Evolutionary conservation across 805 yeast species (phyloP).

Genomic region (Wickerhamomyces bovis): DNA sequence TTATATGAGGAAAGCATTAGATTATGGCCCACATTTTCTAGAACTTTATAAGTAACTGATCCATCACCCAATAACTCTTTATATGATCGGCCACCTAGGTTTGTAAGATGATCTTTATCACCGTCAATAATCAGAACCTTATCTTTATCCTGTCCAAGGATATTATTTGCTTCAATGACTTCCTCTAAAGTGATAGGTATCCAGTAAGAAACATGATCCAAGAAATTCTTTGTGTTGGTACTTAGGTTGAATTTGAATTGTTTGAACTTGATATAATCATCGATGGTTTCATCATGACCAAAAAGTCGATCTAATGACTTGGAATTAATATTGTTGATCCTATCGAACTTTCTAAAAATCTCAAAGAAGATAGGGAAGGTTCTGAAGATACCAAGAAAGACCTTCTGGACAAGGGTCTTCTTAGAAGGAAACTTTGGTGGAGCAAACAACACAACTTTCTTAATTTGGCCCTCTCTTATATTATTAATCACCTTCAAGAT

Average conservation of each 20-base stretch:
- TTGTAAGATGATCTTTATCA: conserved; percentile 17
- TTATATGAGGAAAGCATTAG: conserved; percentile 14
- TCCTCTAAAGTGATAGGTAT: conserved; percentile 12
- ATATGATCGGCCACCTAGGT: conserved; percentile 17
- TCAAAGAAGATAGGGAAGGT: conserved; percentile 12
- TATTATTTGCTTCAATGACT: conserved; percentile 7
- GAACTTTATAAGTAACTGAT: conserved; percentile 10
- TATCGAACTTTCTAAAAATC: conserved; percentile 20
- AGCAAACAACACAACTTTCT: conserved; percentile 32
- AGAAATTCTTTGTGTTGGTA: conserved; percentile 16
- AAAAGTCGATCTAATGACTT: conserved; percentile 17
- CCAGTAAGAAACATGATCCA: conserved; percentile 19
- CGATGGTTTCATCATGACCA: conserved; percentile 5
- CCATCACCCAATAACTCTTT: conserved; percentile 16
- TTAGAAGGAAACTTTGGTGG: conserved; percentile 36
- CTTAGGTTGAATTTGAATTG: conserved; percentile 23
- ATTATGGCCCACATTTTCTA: conserved; percentile 20
- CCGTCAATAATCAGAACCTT: conserved; percentile 20
- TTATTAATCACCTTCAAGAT: conserved; percentile 33
- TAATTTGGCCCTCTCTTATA: conserved; percentile 3
- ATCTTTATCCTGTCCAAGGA: not conserved
- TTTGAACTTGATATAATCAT: conserved; percentile 18
- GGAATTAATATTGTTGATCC: conserved; percentile 20
- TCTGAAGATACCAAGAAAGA: conserved; percentile 1
- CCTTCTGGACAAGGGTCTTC: conserved; percentile 3